A percentile compares a stretch with the other conserved stretches of the same genome.
Evolutionary conservation across 306 rosid genomes (phyloP).

Genomic region (Casuarina equisetifolia): DNA sequence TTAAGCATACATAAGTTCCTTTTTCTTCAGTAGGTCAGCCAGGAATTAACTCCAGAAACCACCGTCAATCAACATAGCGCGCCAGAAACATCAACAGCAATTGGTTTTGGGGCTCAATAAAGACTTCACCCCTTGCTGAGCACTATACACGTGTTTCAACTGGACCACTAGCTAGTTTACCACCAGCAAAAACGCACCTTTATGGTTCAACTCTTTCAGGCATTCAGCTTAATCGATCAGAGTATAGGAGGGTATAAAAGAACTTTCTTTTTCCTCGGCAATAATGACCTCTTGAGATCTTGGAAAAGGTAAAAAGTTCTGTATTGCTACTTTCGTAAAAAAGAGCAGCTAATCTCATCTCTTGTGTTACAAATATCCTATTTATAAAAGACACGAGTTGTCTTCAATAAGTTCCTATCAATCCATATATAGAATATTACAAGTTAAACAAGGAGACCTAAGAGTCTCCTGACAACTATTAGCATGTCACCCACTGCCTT

Average conservation of each 20-base stretch:
- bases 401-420: background rate
- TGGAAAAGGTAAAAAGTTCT: constrained; percentile 3
- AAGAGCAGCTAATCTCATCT: constrained; percentile 4
- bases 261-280: background rate
- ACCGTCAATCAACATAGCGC: background rate
- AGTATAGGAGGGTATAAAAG: background rate
- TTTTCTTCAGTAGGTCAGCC: background rate
- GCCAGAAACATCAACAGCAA: background rate
- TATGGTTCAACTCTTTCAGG: background rate
- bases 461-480: background rate
- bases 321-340: constrained; percentile 15
- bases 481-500: background rate
- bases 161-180: background rate
- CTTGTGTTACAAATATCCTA: background rate
- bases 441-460: background rate
- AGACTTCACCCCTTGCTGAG: constrained; percentile 1
- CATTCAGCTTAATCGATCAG: background rate
- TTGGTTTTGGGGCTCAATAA: background rate
- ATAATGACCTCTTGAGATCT: background rate
- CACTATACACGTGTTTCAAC: background rate
- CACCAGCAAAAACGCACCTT: background rate
- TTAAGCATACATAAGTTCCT: background rate
- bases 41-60: background rate
- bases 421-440: background rate
- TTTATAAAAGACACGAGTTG: background rate